Percentiles rank a stretch among this genome's conserved stretches.
These are phyloP conservation scores for Oryza rufipogon DNA, from an alignment of 176 grass and related monocot genomes.

Conservation along the genomic window DNA sequence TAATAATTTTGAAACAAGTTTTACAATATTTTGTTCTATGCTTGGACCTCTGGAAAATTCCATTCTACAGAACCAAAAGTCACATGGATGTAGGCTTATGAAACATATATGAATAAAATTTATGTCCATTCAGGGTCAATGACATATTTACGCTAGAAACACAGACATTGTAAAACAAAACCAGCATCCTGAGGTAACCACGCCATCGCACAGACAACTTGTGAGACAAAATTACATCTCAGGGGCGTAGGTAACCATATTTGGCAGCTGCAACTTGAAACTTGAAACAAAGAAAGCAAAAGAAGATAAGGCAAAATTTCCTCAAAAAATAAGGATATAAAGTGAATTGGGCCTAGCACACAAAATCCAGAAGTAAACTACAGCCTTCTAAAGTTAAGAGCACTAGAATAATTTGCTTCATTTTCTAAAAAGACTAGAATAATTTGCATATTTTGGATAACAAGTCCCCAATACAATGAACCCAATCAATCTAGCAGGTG, in stretches of 20 bases:
- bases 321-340: background rate
- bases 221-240: background rate
- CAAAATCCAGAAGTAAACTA: background rate
- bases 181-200: background rate
- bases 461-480: background rate
- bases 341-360: background rate
- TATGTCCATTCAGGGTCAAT: background rate
- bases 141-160: background rate
- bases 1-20: background rate
- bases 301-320: background rate
- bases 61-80: background rate
- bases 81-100: background rate
- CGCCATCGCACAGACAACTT: background rate
- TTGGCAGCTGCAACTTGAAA: constrained; percentile 1
- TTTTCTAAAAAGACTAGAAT: constrained; percentile 8
- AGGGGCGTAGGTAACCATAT: background rate
- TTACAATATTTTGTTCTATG: background rate
- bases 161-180: background rate
- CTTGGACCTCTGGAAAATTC: background rate
- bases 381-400: constrained; percentile 1
- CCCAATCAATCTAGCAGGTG: background rate
- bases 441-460: background rate
- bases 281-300: background rate
- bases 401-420: background rate
- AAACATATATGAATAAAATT: background rate